phyloP scores from a whole-genome alignment of 768 basidiomycete species.

The Clathrus columnatus region DNA sequence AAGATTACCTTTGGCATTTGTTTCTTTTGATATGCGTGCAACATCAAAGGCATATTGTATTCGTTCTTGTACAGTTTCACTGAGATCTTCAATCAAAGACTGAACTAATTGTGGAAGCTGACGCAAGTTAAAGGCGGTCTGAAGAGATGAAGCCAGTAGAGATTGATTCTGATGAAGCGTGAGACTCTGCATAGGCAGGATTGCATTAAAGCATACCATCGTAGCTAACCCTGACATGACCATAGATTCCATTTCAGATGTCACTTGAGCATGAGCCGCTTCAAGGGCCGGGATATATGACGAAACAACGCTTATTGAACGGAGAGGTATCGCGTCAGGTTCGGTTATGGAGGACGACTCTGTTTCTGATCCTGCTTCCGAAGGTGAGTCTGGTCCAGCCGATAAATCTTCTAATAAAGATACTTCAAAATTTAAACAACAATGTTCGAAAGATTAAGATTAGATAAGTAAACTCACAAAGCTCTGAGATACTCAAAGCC shows the following conservation, averaged over 20 bases:
- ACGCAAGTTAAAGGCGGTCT: slow-evolving; percentile 90
- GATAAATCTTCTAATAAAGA: slow-evolving; percentile 37
- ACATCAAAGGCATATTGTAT: slow-evolving; percentile 83
- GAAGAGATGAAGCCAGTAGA: slow-evolving; percentile 83
- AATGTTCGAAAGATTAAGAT: neutral
- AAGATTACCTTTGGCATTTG: slow-evolving; percentile 59
- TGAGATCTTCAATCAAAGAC: slow-evolving; percentile 68
- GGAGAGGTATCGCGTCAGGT: slow-evolving; percentile 42
- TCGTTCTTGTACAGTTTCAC: slow-evolving; percentile 72
- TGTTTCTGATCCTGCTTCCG: neutral
- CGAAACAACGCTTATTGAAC: slow-evolving; percentile 64
- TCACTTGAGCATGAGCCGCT: slow-evolving; percentile 59
- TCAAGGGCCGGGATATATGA: slow-evolving; percentile 66
- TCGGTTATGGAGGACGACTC: neutral
- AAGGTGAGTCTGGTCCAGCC: slow-evolving; percentile 14
- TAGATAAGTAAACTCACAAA: slow-evolving; percentile 48
- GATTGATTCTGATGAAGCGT: slow-evolving; percentile 63
- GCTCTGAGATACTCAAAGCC: slow-evolving; percentile 87
- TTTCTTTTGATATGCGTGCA: slow-evolving; percentile 77
- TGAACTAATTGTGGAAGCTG: slow-evolving; percentile 78
- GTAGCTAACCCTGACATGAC: slow-evolving; percentile 70
- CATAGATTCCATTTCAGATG: slow-evolving; percentile 86
- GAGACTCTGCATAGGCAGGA: neutral
- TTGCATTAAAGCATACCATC: slow-evolving; percentile 43
- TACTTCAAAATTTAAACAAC: slow-evolving; percentile 24